phyloP scores from a whole-genome alignment of 805 yeast species.

The Ogataea henricii region DNA sequence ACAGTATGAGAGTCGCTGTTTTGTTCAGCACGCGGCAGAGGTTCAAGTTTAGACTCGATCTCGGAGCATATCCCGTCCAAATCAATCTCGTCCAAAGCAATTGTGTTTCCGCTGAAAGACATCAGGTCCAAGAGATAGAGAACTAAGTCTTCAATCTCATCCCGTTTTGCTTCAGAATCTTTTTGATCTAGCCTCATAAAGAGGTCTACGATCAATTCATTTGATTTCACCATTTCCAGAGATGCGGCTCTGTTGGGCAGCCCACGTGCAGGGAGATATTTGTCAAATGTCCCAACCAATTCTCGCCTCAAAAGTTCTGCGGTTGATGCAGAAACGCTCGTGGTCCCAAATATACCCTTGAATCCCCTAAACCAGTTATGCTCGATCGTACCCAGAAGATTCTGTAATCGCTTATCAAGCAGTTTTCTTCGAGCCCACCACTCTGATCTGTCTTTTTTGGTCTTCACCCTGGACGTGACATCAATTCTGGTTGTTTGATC shows the following conservation, averaged over 20 bases:
- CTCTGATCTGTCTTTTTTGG: constrained; percentile 58
- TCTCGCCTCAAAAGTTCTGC: constrained; percentile 38
- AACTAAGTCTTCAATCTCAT: constrained; percentile 60
- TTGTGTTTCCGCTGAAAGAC: constrained; percentile 61
- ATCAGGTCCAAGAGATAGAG: constrained; percentile 62
- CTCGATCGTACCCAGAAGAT: constrained; percentile 60
- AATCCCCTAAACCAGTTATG: constrained; percentile 79
- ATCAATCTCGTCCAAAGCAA: constrained; percentile 67
- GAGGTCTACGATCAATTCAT: constrained; percentile 50
- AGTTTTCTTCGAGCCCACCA: constrained; percentile 81
- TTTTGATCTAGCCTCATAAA: constrained; percentile 48
- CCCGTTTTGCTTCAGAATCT: constrained; percentile 32
- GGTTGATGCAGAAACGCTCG: constrained; percentile 27
- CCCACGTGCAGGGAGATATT: constrained; percentile 41
- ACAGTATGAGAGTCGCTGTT: constrained; percentile 53
- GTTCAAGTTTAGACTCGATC: constrained; percentile 47
- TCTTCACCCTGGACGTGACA: constrained; percentile 51
- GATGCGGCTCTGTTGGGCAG: constrained; percentile 8
- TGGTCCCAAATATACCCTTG: constrained; percentile 55
- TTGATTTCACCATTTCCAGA: constrained; percentile 35
- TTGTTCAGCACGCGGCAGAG: constrained; percentile 19
- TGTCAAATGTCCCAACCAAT: constrained; percentile 43
- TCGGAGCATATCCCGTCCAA: constrained; percentile 55
- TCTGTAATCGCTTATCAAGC: constrained; percentile 58
- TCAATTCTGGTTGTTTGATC: constrained; percentile 58